Evolutionary conservation across 176 grass and related monocot genomes (phyloP), one percentile per base, ranked within the genome.

Genomic region (Microstegium vimineum): DNA sequence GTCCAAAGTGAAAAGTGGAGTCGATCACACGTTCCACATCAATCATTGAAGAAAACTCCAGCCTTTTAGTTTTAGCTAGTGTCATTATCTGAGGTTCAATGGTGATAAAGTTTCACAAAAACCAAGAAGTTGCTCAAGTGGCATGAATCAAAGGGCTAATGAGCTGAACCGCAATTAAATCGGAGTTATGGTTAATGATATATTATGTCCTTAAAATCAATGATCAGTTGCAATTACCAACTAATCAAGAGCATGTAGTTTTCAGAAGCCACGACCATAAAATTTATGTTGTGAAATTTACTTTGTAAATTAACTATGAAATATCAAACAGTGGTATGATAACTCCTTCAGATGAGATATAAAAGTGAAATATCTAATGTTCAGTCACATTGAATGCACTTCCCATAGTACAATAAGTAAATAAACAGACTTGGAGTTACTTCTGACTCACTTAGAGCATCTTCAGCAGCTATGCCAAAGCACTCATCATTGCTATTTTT

Each of bases 371-470:
- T 16, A 67, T 60, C 14, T 10, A 36, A 70, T 5, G 32, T 45
- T 76, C 33, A 71, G 4, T 18, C 51, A 66, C 7, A 81, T 30
- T 59, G 77, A 76, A 74, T 57, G 34, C 34, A 52, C 31, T 43
- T 80, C 40, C 17, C 41, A 41, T 52, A 65, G 23, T 85, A 85
- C n/a, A 82, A 71, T 33, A 88, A 46, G 40, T 17, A 45, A n/a
- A n/a, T n/a, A n/a, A n/a, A 15, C 27, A 89, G 14, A 23, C 49
- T 25, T n/a, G 3, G 11, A 73, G 41, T 47, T 43, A 36, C 11
- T 57, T 57, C 26, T 15, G 42, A 69, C 28, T 54, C 31, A 59
- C 27, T 60, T 34, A 15, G 4, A 57, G 54, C 54, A 57, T 57
- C 22, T 7, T 2, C 20, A 56, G 7, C 20, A 10, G 51, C 8